Base-by-base conservation (phyloP, 306 rosid species). In the Mimosa pudica region DNA sequence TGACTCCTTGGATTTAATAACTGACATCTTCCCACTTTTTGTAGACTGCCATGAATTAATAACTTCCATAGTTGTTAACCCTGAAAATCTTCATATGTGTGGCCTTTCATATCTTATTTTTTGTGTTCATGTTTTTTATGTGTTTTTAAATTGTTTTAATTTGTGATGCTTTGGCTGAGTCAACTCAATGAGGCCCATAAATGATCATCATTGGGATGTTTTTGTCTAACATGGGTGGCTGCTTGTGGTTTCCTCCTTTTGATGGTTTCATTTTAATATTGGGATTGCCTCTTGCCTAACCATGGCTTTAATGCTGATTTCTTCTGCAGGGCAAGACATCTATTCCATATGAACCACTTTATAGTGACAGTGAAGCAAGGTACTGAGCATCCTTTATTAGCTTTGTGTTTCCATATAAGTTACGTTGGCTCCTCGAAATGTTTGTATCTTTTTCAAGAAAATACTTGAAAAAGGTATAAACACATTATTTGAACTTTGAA, bases 291-390 rank as follows among this genome's bases (percentile, higher is more conserved):
- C 41, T 45, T 16, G 46, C 62, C 64, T 38, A 52, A 60, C 58
- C 66, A 9, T 35, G 65, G 38, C 67, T 76, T 38, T 70, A 54
- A 72, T 76, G 13, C 47, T 54, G 13, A 63, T 64, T 69, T 38
- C 35, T 46, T 49, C 4, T 7, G 70, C 86, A 86, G 89, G 85
- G 78, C 74, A 86, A 83, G 81, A 86, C 87, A 48, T 77, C 87
- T 58, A 47, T 82, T 80, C 63, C 80, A 41, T 86, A 77, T 57
- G 87, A 86, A 18, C 83, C 89, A 55, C 81, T 83, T 74, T 86
- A 77, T 41, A 81, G 87, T 65, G 89, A 86, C 18, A 52, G 57
- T 33, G 73, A 86, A 70, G 87, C 87, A 74, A 83, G 87, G 87
- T 57, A 80, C 49, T 77, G 32, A 24, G 45, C 38, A 72, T 67